Evolutionary conservation across 177 flowering plant species (phyloP), one percentile per base, ranked within the genome.

Genomic region (Telopea speciosissima): DNA sequence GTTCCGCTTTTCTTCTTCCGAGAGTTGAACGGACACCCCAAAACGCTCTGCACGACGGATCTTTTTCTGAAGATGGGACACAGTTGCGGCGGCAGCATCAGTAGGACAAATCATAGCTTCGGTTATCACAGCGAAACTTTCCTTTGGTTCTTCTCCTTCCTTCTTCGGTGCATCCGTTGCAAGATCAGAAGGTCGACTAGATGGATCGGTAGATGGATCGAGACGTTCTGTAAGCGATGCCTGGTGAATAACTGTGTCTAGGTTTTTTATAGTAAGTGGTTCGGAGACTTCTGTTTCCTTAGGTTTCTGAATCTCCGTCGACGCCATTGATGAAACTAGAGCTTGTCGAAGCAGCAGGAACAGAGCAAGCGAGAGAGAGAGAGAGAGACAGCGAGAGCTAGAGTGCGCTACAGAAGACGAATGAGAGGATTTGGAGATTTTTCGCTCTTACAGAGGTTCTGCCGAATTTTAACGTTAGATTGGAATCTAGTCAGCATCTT

Each of bases 41-140:
- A 82, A 82, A 16, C 85, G 79, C 77, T 80, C 85, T 2, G 85
- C 85, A 19, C 83, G 79, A 26, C 70, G 76, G 63, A 71, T 63
- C 75, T 77, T 79, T 76, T 76, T 82, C 78, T 79, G 74, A 58
- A 72, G 63, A 72, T 74, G 75, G 1, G 78, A 45, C 40, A 28
- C 68, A 0, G 77, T 62, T 31, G 66, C 42, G 21, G 44, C 9
- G 1, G 10, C 33, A 25, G 31, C 23, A 21, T n/a, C 9, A 0
- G 77, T 23, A 16, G 77, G 62, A 24, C 45, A 19, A 9, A 22
- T 58, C 7, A 68, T 9, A 24, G 33, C 31, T n/a, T 63, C 63
- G 2, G 49, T 17, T 19, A 19, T 22, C 21, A 63, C 63, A 21
- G 63, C 11, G 31, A 23, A 44, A 36, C 2, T 61, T 13, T 70